Percentiles rank a stretch among this genome's conserved stretches.
Conservation (phyloP, 148 eudicot species). For the Pharnaceum exiguum region DNA sequence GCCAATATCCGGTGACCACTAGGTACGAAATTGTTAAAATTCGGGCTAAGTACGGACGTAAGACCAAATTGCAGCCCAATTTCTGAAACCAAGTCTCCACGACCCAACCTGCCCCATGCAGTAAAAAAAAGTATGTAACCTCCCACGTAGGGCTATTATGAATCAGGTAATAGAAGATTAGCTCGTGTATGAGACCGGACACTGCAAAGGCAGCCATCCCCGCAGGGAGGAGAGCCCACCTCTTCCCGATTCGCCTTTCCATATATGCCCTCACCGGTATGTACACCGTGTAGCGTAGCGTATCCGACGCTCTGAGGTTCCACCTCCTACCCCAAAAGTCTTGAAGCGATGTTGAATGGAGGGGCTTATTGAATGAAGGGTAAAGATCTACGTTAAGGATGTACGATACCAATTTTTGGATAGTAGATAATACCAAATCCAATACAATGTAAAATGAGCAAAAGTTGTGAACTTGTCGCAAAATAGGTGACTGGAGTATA, state of each 20-base stretch:
- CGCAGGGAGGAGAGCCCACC: conserved; percentile 11
- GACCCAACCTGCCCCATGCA: not conserved
- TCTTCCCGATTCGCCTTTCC: not conserved
- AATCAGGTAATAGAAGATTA: not conserved
- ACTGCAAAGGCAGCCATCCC: conserved; percentile 21
- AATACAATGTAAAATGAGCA: conserved; percentile 12
- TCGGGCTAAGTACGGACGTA: no score
- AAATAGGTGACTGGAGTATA: no score
- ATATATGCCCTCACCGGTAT: conserved; percentile 24
- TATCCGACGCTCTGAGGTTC: conserved; percentile 41
- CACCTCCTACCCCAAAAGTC: conserved; percentile 66
- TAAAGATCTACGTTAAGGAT: conserved; percentile 32
- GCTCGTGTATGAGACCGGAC: conserved; percentile 26
- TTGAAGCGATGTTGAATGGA: conserved; percentile 48
- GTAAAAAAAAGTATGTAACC: conserved; percentile 1
- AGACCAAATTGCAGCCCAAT: no score
- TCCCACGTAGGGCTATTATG: not conserved
- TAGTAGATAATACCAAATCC: conserved; percentile 18
- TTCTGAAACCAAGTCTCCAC: not conserved
- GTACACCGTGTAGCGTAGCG: conserved; percentile 33
- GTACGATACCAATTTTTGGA: conserved; percentile 17
- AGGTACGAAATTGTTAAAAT: no score
- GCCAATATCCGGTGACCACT: no score
- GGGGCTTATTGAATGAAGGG: conserved; percentile 44
- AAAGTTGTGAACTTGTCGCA: no score